Percentiles rank a stretch among this genome's conserved stretches.
phyloP scores from a whole-genome alignment of 176 grass and related monocot species.

The Oryza longistaminata region DNA sequence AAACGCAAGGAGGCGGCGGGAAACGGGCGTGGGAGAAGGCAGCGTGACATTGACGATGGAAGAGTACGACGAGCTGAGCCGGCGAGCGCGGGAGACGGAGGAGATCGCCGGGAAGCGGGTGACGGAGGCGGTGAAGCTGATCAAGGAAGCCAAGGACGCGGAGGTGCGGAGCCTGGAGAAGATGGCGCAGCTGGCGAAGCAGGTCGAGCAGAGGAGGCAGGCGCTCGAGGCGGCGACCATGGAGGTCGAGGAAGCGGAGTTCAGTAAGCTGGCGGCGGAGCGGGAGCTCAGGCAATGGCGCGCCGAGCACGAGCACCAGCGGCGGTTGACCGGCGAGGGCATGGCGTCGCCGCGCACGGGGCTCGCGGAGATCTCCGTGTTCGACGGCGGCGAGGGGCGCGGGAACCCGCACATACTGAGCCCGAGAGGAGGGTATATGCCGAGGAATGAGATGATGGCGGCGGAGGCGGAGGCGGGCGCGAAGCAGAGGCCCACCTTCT shows the following conservation, averaged over 20 bases:
- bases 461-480: background rate
- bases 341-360: constrained; percentile 24
- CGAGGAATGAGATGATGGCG: constrained; percentile 14
- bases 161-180: constrained; percentile 54
- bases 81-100: constrained; percentile 55
- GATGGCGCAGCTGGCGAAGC: constrained; percentile 30
- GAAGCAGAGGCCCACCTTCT: constrained; percentile 51
- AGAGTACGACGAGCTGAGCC: constrained; percentile 70
- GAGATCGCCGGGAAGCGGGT: constrained; percentile 51
- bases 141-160: constrained; percentile 64
- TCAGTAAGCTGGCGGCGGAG: constrained; percentile 43
- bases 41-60: constrained; percentile 43
- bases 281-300: constrained; percentile 60
- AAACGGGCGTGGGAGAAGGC: background rate
- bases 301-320: constrained; percentile 43
- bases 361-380: constrained; percentile 53
- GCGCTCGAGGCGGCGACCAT: constrained; percentile 41
- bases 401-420: constrained; percentile 47
- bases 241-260: constrained; percentile 58
- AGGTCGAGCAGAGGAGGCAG: constrained; percentile 47
- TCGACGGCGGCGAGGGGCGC: constrained; percentile 23
- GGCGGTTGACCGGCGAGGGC: background rate
- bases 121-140: constrained; percentile 50
- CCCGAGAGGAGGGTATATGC: constrained; percentile 51
- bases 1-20: background rate